Conservation (phyloP, 2,329 filamentous ascomycete species). For the Trichothecium sympodiale region DNA sequence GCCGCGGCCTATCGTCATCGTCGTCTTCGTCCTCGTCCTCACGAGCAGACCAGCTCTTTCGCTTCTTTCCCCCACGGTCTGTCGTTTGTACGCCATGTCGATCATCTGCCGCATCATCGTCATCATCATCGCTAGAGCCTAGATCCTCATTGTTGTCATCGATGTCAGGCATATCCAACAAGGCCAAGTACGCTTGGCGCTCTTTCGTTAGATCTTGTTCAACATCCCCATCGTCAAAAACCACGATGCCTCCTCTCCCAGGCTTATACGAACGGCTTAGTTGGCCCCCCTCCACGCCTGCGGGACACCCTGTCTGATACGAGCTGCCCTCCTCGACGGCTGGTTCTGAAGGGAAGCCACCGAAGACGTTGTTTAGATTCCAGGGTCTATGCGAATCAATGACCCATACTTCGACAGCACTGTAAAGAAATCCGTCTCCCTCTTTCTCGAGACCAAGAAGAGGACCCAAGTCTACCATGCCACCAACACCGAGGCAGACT, state of each 20-base stretch:
- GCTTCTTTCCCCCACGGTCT: constrained; percentile 48
- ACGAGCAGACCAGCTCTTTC: constrained; percentile 66
- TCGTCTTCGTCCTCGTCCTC: constrained; percentile 64
- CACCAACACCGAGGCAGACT: constrained; percentile 85
- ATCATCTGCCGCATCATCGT: constrained; percentile 44
- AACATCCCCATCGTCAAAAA: constrained; percentile 94
- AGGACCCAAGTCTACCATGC: constrained; percentile 75
- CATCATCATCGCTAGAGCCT: constrained; percentile 46
- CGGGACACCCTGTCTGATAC: constrained; percentile 40
- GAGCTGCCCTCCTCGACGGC: constrained; percentile 33
- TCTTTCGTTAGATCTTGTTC: constrained; percentile 68
- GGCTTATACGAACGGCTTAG: constrained; percentile 63
- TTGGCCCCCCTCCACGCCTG: constrained; percentile 62
- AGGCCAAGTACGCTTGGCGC: constrained; percentile 70
- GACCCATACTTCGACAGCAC: constrained; percentile 90
- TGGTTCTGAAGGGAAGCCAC: constrained; percentile 50
- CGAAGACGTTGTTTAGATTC: constrained; percentile 92
- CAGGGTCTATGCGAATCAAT: constrained; percentile 85
- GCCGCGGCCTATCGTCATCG: constrained; percentile 62
- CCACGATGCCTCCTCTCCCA: constrained; percentile 77
- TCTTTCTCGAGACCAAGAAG: constrained; percentile 61
- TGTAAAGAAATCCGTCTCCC: constrained; percentile 55
- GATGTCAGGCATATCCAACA: constrained; percentile 83
- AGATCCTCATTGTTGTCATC: constrained; percentile 62
- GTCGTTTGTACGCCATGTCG: no score